Percentiles rank a stretch among this genome's conserved stretches.
Conservation (phyloP, 2,329 filamentous ascomycete species). For the Xylogone sp. region DNA sequence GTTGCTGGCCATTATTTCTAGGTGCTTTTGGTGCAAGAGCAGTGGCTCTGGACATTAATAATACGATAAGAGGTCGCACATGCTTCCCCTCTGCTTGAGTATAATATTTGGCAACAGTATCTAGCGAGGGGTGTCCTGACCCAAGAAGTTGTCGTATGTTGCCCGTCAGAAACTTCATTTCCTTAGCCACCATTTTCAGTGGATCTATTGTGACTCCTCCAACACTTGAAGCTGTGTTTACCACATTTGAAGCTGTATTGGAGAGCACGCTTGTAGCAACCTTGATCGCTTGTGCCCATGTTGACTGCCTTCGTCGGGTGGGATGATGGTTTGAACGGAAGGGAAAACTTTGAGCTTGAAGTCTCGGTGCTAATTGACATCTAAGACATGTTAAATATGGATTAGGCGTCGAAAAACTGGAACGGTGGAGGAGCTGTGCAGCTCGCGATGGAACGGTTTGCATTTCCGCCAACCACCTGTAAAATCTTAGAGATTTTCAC, state of each 20-base stretch:
- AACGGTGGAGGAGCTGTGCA: conserved; percentile 39
- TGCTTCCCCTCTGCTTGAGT: conserved; percentile 96
- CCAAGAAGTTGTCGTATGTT: conserved; percentile 92
- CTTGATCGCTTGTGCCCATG: conserved; percentile 71
- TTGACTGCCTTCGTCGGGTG: conserved; percentile 51
- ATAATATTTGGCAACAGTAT: conserved; percentile 97
- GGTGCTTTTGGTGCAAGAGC: conserved; percentile 66
- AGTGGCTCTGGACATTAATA: conserved; percentile 94
- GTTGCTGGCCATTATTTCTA: conserved; percentile 34
- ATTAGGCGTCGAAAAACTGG: conserved; percentile 29
- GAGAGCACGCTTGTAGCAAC: conserved; percentile 68
- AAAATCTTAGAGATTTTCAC: conserved; percentile 17
- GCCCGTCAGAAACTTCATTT: conserved; percentile 92
- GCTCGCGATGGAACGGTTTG: conserved; percentile 49
- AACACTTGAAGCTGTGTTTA: conserved; percentile 56
- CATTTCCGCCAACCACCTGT: conserved; percentile 39
- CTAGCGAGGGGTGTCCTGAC: conserved; percentile 89
- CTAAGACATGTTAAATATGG: conserved; percentile 35
- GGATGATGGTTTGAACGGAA: conserved; percentile 28
- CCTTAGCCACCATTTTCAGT: conserved; percentile 84
- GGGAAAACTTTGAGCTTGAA: conserved; percentile 7
- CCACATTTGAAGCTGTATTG: conserved; percentile 56
- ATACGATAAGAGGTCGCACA: conserved; percentile 86
- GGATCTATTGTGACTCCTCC: conserved; percentile 77
- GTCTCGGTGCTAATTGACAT: conserved; percentile 29